Evolutionary conservation across 139 green algal species (phyloP).

Genomic region (Mesotaenium endlicherianum): DNA sequence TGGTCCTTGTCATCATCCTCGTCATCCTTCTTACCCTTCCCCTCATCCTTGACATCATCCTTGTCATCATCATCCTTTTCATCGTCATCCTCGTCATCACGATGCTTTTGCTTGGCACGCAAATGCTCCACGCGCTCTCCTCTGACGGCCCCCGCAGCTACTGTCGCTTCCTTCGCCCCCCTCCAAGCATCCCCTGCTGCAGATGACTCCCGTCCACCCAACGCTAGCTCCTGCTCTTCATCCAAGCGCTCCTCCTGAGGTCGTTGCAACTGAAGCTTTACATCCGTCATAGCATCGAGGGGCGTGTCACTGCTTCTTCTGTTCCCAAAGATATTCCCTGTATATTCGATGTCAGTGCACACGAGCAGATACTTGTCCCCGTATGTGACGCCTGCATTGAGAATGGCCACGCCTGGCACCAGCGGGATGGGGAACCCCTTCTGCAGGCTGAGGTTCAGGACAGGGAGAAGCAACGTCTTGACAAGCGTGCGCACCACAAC

Average conservation of each 20-base stretch:
- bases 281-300: too few relatives aligned
- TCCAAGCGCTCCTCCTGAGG: too few relatives aligned
- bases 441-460: constrained; percentile 8
- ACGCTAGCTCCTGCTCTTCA: too few relatives aligned
- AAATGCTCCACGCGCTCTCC: too few relatives aligned
- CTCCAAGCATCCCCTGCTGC: background rate
- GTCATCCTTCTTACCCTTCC: background rate
- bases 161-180: background rate
- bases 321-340: background rate
- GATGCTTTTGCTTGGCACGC: too few relatives aligned
- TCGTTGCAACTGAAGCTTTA: too few relatives aligned
- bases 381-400: constrained; percentile 7
- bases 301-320: background rate
- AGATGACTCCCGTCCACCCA: too few relatives aligned
- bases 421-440: constrained; percentile 37
- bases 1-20: background rate
- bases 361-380: constrained; percentile 25
- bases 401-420: constrained; percentile 18
- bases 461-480: constrained; percentile 15
- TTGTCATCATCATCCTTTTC: background rate
- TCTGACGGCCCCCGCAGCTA: background rate
- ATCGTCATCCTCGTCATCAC: background rate
- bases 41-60: background rate
- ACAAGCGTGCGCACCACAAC: constrained; percentile 6
- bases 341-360: constrained; percentile 38